Conservation (phyloP, 306 rosid genomes). For the Acmispon strigosus region DNA sequence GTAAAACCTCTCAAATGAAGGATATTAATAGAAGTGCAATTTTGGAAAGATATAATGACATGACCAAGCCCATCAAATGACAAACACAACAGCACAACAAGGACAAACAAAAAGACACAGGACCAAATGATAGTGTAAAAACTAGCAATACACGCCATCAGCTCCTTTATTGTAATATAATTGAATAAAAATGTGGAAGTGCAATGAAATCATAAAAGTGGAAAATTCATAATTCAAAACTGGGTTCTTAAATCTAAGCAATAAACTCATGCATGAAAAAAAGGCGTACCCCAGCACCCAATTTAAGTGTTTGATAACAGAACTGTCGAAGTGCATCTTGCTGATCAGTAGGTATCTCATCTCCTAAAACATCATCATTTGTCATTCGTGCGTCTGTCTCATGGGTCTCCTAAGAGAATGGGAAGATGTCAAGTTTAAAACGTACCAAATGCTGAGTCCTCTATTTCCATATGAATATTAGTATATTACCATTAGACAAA, state of each 20-base stretch:
- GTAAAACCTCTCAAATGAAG: not conserved
- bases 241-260: not conserved
- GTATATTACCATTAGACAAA: not conserved
- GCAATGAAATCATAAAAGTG: not conserved
- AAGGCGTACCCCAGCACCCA: constrained; percentile 68
- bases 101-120: not conserved
- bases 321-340: constrained; percentile 78
- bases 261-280: not conserved
- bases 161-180: constrained; percentile 6
- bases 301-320: constrained; percentile 85
- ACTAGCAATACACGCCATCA: not conserved
- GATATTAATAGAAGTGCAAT: not conserved
- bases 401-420: constrained; percentile 52
- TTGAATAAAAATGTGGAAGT: not conserved
- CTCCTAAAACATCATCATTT: constrained; percentile 94
- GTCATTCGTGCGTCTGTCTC: constrained; percentile 60
- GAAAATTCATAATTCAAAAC: not conserved
- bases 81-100: not conserved
- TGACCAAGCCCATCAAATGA: not conserved
- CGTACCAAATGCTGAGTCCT: not conserved
- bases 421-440: constrained; percentile 6
- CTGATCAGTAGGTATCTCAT: constrained; percentile 95
- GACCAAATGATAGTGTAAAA: not conserved
- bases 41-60: not conserved
- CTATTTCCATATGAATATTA: not conserved